phyloP scores from a whole-genome alignment of 2,329 filamentous ascomycete species.

The Fusarium verticillioides region DNA sequence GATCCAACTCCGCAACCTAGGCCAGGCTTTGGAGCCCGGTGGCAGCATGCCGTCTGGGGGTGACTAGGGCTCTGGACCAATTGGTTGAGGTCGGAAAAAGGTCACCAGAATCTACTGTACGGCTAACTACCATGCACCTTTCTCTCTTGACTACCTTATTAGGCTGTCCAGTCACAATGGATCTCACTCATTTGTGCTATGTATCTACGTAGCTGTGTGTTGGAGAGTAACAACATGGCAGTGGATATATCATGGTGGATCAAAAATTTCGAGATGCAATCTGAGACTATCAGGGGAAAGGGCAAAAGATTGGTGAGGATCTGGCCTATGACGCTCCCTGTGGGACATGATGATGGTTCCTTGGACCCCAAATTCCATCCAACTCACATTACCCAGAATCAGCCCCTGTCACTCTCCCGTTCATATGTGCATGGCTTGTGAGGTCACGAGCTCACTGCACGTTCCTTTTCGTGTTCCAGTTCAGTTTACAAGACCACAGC shows the following conservation, averaged over 20 bases:
- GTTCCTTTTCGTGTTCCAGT: slow-evolving; percentile 8
- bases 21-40: neutral
- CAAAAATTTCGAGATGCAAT: slow-evolving; percentile 17
- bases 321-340: slow-evolving; percentile 24
- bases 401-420: slow-evolving; percentile 32
- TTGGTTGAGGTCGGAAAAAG: neutral
- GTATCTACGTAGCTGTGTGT: neutral
- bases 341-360: slow-evolving; percentile 19
- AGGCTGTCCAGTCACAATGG: neutral
- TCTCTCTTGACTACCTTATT: neutral
- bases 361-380: slow-evolving; percentile 21
- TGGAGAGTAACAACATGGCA: slow-evolving; percentile 7
- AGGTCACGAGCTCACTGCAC: slow-evolving; percentile 36
- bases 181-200: neutral
- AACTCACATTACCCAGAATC: slow-evolving; percentile 8
- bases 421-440: neutral
- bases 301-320: slow-evolving; percentile 27
- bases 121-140: neutral
- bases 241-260: slow-evolving; percentile 22
- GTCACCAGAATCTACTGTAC: slow-evolving; percentile 1
- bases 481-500: neutral
- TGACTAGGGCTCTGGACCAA: slow-evolving; percentile 10
- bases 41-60: slow-evolving; percentile 6
- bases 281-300: slow-evolving; percentile 13
- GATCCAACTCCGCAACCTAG: neutral